phyloP scores from a whole-genome alignment of 2,329 filamentous ascomycete species.

The Blumeriella jaapii region DNA sequence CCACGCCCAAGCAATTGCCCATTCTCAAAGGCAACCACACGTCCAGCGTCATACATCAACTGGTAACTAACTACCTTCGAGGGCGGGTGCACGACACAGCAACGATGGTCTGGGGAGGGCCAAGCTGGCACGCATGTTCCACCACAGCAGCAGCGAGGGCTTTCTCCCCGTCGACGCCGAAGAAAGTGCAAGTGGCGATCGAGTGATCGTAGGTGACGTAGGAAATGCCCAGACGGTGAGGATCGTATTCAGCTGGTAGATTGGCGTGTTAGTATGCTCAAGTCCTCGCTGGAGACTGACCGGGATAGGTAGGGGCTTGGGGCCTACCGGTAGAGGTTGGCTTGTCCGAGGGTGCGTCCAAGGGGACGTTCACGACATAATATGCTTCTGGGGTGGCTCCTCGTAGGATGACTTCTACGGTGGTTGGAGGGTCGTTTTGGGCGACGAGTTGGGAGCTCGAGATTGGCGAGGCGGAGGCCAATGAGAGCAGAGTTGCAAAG shows the following conservation, averaged over 20 bases:
- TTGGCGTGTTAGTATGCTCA: neutral
- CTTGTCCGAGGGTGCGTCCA: neutral
- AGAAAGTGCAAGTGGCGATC: neutral
- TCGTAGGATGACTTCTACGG: neutral
- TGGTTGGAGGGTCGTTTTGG: neutral
- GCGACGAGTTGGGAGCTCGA: neutral
- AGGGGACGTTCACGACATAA: neutral
- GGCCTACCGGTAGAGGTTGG: conserved; percentile 1
- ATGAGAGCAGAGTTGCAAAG: neutral
- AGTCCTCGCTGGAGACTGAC: too few species aligned
- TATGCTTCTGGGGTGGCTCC: conserved; percentile 1
- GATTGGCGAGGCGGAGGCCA: neutral
- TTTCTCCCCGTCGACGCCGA: neutral
- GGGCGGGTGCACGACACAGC: conserved; percentile 1
- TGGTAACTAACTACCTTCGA: neutral
- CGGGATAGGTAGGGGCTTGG: neutral
- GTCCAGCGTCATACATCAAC: too few species aligned
- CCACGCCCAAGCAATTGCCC: too few species aligned
- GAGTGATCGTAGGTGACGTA: conserved; percentile 1
- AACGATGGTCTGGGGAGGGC: conserved; percentile 1
- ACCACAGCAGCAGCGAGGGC: conserved; percentile 1
- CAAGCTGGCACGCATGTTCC: neutral
- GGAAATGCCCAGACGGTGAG: neutral
- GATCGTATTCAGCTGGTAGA: conserved; percentile 1
- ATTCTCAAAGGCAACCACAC: too few species aligned